phyloP scores from a whole-genome alignment of 2,329 filamentous ascomycete species.

The Penicillium sp. region DNA sequence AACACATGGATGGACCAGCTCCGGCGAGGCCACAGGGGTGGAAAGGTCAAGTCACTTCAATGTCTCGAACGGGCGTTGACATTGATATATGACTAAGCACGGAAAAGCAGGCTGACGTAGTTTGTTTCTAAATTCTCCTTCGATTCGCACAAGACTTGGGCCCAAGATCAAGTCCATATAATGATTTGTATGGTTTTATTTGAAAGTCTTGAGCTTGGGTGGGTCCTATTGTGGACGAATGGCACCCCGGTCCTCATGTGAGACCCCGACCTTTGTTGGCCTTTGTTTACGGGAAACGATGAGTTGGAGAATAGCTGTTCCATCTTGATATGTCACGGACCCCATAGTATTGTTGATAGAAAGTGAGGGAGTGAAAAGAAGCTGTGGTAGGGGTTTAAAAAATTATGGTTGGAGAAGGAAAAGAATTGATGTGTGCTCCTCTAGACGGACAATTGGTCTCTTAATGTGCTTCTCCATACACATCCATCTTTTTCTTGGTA shows the following conservation, averaged over 20 bases:
- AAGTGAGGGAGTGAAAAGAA: no score
- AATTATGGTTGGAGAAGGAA: no score
- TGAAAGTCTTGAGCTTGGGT: neutral
- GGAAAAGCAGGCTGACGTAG: neutral
- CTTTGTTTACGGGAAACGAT: neutral
- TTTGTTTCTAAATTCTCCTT: neutral
- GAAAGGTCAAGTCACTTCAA: neutral
- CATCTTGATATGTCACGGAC: no score
- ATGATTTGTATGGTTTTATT: neutral
- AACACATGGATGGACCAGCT: constrained; percentile 31
- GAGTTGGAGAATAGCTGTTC: no score
- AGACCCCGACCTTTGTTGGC: neutral
- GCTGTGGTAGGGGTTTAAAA: no score
- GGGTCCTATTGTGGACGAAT: neutral
- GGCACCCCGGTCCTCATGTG: neutral
- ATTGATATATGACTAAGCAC: constrained; percentile 15
- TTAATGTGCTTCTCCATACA: no score
- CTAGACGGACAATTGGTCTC: no score
- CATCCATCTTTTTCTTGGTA: no score
- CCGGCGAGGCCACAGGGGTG: constrained; percentile 6
- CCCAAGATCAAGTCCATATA: neutral
- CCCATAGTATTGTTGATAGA: no score
- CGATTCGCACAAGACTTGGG: neutral
- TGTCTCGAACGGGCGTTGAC: constrained; percentile 2
- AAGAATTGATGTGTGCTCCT: no score